Base-by-base conservation (phyloP, 1,284 basidiomycete species). In the Trametes hirsuta region DNA sequence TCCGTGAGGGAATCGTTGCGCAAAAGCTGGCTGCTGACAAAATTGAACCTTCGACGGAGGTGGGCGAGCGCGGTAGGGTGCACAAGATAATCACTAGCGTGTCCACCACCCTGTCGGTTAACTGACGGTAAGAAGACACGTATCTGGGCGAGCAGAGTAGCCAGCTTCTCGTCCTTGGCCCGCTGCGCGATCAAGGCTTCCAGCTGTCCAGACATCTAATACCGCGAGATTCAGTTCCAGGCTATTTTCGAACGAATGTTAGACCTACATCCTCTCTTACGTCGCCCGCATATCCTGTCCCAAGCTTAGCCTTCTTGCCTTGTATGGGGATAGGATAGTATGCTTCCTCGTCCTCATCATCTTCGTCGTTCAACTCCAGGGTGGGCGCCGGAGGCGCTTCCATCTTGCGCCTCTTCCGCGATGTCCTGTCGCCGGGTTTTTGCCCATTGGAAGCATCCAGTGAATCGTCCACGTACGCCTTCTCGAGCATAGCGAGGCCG, bases 1-100 rank as follows among this genome's bases (percentile, higher is more conserved):
- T 97, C 95, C 44, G 91, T 84, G 40, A 97, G 78, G 10, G 94
- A 96, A 73, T 96, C 95, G 68, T 95, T 96, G 61, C 91, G 83
- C 34, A 97, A 80, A 39, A 97, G 84, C 42, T 88, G 84, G 65
- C 90, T 93, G 67, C 90, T 88, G 57, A 97, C 85, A 69, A 88
- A 88, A 69, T 93, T 94, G 77, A 96, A 96, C 37, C 94, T 84
- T 66, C 95, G 80, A 45, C 95, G 85, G 48, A 97, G 85, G 74
- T 95, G 94, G 4, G 94, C 93, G 22, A 97, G 77, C 1, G 93
- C 86, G 1, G 93, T 95, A 1, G 94, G 94, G 70, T 95, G 93
- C 9, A 93, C 90, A 52, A 95, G 82, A 69, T 91, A 93, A 76
- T 97, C 94, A 64, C 91, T 93, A 1, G 92, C 84, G 61, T 84